A percentile compares a stretch with the other conserved stretches of the same genome.
phyloP scores from a whole-genome alignment of 2,329 filamentous ascomycete genomes.

The Colletotrichum australisinense region DNA sequence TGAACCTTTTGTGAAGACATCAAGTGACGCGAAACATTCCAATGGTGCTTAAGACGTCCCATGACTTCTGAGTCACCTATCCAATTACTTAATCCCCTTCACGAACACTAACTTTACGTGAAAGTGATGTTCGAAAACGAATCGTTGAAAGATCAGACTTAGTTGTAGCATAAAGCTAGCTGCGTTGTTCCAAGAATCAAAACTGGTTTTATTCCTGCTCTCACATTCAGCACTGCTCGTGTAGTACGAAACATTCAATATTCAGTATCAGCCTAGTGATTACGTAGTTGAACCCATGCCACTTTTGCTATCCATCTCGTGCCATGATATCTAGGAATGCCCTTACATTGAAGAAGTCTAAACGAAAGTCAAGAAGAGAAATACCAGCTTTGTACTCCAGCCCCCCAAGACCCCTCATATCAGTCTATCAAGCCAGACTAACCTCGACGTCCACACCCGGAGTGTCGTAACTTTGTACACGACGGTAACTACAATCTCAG shows the following conservation, averaged over 20 bases:
- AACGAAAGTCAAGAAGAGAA: slow-evolving; percentile 34
- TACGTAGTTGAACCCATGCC: neutral
- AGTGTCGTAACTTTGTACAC: neutral
- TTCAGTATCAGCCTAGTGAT: neutral
- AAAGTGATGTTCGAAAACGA: too few species aligned
- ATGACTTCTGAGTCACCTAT: too few species aligned
- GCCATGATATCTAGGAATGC: neutral
- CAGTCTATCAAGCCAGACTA: neutral
- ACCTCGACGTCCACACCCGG: neutral
- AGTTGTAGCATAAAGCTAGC: too few species aligned
- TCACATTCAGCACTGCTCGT: neutral
- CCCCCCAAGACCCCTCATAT: neutral
- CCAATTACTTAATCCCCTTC: too few species aligned
- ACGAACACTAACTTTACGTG: too few species aligned
- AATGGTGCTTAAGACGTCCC: too few species aligned
- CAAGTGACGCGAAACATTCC: too few species aligned
- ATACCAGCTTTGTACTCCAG: slow-evolving; percentile 18
- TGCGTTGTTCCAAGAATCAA: neutral
- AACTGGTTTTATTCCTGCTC: neutral
- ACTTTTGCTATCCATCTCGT: neutral
- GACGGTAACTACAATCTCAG: too few species aligned
- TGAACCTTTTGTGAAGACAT: too few species aligned
- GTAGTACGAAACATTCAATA: neutral
- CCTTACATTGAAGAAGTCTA: neutral
- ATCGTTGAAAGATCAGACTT: too few species aligned